phyloP scores from a whole-genome alignment of 2,329 filamentous ascomycete species.

The Fusarium temperatum region DNA sequence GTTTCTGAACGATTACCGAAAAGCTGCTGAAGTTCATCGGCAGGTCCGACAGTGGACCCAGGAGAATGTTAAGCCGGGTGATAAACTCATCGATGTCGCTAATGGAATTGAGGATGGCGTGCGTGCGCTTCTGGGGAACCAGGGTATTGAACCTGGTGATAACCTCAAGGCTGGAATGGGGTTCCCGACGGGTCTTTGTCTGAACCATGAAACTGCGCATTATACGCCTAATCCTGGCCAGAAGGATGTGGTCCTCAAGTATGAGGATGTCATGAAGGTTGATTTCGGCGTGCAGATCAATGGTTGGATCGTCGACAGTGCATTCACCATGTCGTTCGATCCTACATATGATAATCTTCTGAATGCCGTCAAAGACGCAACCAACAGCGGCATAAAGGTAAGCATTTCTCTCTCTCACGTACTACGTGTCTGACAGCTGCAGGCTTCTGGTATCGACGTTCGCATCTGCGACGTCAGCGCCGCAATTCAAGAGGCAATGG shows the following conservation, averaged over 20 bases:
- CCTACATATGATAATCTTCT: slow-evolving; percentile 76
- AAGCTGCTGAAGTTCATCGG: slow-evolving; percentile 81
- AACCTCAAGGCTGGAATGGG: slow-evolving; percentile 79
- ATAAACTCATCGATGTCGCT: slow-evolving; percentile 79
- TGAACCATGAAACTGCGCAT: slow-evolving; percentile 84
- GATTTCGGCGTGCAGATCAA: slow-evolving; percentile 82
- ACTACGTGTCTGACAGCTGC: not conserved
- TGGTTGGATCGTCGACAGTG: slow-evolving; percentile 79
- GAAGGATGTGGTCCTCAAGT: slow-evolving; percentile 69
- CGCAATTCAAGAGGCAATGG: slow-evolving; percentile 87
- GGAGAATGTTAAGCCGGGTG: slow-evolving; percentile 79
- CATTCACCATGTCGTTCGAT: slow-evolving; percentile 79
- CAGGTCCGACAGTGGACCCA: slow-evolving; percentile 84
- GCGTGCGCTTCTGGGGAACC: slow-evolving; percentile 76
- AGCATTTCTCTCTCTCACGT: not conserved
- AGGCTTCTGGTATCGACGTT: slow-evolving; percentile 81
- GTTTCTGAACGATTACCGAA: slow-evolving; percentile 80
- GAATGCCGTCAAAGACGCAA: slow-evolving; percentile 75
- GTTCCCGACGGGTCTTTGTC: slow-evolving; percentile 82
- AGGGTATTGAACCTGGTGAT: slow-evolving; percentile 78
- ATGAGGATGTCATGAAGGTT: slow-evolving; percentile 79
- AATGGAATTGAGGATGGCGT: slow-evolving; percentile 84
- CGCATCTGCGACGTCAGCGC: slow-evolving; percentile 84
- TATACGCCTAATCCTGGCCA: slow-evolving; percentile 86
- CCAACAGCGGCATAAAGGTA: slow-evolving; percentile 81